These are phyloP conservation scores for Fomes fomentarius DNA, from an alignment of 1,284 basidiomycete species.

Conservation along the genomic window DNA sequence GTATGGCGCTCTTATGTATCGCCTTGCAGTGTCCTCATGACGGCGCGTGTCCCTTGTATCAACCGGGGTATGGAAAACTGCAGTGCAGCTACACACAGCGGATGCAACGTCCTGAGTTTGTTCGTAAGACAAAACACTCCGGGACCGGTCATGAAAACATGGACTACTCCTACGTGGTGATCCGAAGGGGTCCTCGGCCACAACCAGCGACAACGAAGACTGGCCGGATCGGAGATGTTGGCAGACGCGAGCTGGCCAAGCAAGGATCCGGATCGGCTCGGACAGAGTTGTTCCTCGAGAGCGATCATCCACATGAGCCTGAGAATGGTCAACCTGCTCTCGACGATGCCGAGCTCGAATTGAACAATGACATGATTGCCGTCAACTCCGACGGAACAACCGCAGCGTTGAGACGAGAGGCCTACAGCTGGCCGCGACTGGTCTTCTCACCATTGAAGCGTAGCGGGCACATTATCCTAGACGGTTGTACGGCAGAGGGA, in stretches of 20 bases:
- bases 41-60: conserved; percentile 75
- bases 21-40: conserved; percentile 89
- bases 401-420: conserved; percentile 60
- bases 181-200: conserved; percentile 81
- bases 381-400: conserved; percentile 36
- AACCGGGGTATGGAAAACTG: conserved; percentile 51
- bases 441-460: conserved; percentile 90
- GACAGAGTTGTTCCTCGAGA: conserved; percentile 49
- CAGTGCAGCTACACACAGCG: conserved; percentile 89
- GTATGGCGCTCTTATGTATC: not conserved
- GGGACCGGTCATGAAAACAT: conserved; percentile 83
- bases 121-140: conserved; percentile 87
- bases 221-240: conserved; percentile 72
- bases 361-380: not conserved
- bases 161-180: conserved; percentile 89
- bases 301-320: conserved; percentile 29
- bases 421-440: conserved; percentile 89
- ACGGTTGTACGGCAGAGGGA: conserved; percentile 85
- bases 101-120: conserved; percentile 83
- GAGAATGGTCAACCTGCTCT: not conserved
- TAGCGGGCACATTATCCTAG: conserved; percentile 92
- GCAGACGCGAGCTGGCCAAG: conserved; percentile 43
- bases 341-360: not conserved
- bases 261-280: conserved; percentile 37
- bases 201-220: conserved; percentile 40